Conservation (phyloP, 2,329 filamentous ascomycete species). For the Ceratocystis ficicola region DNA sequence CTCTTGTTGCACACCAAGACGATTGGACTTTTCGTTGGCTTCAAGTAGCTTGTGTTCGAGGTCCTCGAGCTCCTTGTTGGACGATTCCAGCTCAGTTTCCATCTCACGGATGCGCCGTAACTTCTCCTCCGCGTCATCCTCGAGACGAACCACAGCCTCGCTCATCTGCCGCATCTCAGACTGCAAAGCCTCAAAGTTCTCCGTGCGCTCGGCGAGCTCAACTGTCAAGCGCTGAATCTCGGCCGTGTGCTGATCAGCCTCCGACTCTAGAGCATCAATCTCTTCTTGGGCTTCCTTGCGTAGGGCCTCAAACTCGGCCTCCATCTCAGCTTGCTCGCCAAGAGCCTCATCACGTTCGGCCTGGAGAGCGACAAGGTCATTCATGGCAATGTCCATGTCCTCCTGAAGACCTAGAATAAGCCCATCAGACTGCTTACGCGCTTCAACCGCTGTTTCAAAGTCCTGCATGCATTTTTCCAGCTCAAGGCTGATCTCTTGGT, state of each 20-base stretch:
- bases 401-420: constrained; percentile 55
- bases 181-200: constrained; percentile 85
- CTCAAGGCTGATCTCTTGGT: constrained; percentile 76
- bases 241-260: constrained; percentile 59
- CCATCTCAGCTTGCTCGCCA: constrained; percentile 48
- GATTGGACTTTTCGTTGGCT: constrained; percentile 74
- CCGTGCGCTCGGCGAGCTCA: constrained; percentile 62
- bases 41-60: constrained; percentile 76
- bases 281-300: constrained; percentile 53
- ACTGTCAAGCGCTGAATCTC: constrained; percentile 58
- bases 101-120: constrained; percentile 67
- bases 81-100: constrained; percentile 68
- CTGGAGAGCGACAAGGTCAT: constrained; percentile 68
- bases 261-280: constrained; percentile 54
- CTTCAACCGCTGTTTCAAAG: constrained; percentile 58
- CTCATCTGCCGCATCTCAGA: constrained; percentile 87
- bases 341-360: constrained; percentile 78
- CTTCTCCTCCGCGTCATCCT: constrained; percentile 78
- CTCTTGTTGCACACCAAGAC: constrained; percentile 81
- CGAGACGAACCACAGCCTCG: constrained; percentile 71
- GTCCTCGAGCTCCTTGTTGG: constrained; percentile 75
- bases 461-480: constrained; percentile 69
- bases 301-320: constrained; percentile 49
- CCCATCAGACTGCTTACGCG: constrained; percentile 49
- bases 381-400: constrained; percentile 65